Evolutionary conservation across 805 yeast genomes (phyloP), one percentile per base, ranked within the genome.

Genomic region (Candida michaelii): DNA sequence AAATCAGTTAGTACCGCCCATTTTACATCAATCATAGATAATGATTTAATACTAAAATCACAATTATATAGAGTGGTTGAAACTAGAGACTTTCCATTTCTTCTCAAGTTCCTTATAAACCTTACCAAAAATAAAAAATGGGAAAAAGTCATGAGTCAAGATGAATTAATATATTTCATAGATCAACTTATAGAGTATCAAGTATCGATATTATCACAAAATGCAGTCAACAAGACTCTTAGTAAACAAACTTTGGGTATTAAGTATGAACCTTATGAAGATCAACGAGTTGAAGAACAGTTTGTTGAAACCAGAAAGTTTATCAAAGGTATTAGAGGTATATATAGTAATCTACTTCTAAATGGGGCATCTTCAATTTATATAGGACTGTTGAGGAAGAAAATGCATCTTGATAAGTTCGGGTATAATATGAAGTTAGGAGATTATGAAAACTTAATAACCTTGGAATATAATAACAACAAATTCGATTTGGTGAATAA

Each of bases 381-480:
- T 43, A 46, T 47, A 11, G 30, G 42, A 19, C 39, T 41, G 5
- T 49, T 52, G 27, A 48, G 58, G 33, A 32, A 35, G 1, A 43
- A 49, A 39, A 40, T 59, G 18, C 51, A 58, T 42, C n/a, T 34
- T 13, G 12, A 12, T 14, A 13, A 13, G 17, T 10, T n/a, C 13
- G 56, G 52, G 1, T 52, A 52, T 36, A 40, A 39, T 24, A 45
- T 65, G 21, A 39, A 47, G 2, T 45, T 53, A 2, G 42, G 43
- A 3, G 75, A 71, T 51, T 68, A 58, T 47, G 74, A 70, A 45
- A 70, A 66, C 50, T 53, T 71, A 45, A 60, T 69, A 14, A 15
- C 39, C 32, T 51, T 69, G 40, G 75, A 70, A 47, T 50, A 61
- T 39, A 46, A 52, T 40, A 69, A 65, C 51, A 47, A 45, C n/a